phyloP scores from a whole-genome alignment of 2,329 filamentous ascomycete species.

The Chrysosphaeria jannelii region DNA sequence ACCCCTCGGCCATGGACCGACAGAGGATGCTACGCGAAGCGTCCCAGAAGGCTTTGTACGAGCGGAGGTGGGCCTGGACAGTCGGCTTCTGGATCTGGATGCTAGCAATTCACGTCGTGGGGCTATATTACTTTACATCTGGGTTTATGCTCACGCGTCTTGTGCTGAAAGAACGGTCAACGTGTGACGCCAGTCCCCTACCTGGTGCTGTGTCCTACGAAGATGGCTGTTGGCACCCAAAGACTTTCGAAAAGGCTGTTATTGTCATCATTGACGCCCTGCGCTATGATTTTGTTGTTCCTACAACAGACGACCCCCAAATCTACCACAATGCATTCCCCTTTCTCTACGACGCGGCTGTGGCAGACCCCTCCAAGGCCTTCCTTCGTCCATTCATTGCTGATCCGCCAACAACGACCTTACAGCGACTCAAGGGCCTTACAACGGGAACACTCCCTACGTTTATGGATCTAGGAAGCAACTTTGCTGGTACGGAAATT shows the following conservation, averaged over 20 bases:
- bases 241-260: slow-evolving; percentile 73
- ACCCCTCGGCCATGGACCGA: slow-evolving; percentile 14
- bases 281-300: slow-evolving; percentile 88
- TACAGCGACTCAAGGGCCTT: slow-evolving; percentile 75
- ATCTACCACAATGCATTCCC: slow-evolving; percentile 66
- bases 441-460: slow-evolving; percentile 89
- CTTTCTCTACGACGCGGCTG: slow-evolving; percentile 57
- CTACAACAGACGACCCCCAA: slow-evolving; percentile 12
- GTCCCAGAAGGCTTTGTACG: slow-evolving; percentile 17
- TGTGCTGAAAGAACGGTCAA: slow-evolving; percentile 47
- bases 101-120: slow-evolving; percentile 43
- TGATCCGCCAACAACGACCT: slow-evolving; percentile 76
- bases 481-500: slow-evolving; percentile 82
- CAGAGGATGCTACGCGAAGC: slow-evolving; percentile 17
- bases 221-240: slow-evolving; percentile 83
- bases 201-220: slow-evolving; percentile 13
- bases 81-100: slow-evolving; percentile 40
- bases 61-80: slow-evolving; percentile 24
- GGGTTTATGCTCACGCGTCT: slow-evolving; percentile 78
- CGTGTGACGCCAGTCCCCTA: slow-evolving; percentile 38
- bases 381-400: slow-evolving; percentile 88
- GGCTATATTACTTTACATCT: slow-evolving; percentile 76
- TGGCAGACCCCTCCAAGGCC: slow-evolving; percentile 45
- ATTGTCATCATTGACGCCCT: slow-evolving; percentile 78
- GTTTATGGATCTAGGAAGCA: slow-evolving; percentile 79